These are phyloP conservation scores for Neofusicoccum ribis DNA, from an alignment of 2,329 filamentous ascomycete genomes.

Conservation along the genomic window DNA sequence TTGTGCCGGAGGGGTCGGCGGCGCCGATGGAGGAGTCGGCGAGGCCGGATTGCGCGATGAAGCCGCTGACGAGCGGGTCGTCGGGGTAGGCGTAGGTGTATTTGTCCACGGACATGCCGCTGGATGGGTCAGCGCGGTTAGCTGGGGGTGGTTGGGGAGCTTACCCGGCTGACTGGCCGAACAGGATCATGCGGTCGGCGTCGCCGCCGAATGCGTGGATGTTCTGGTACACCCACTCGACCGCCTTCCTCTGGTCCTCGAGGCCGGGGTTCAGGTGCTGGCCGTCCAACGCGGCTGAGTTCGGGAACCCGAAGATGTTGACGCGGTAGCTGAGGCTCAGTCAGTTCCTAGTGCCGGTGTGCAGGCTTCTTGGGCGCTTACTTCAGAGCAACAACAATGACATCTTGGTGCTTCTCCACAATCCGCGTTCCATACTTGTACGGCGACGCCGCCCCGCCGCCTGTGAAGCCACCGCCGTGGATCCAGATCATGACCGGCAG, in stretches of 20 bases:
- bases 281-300: slow-evolving; percentile 35
- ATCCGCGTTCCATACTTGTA: slow-evolving; percentile 38
- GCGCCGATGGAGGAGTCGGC: slow-evolving; percentile 34
- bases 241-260: slow-evolving; percentile 41
- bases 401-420: slow-evolving; percentile 39
- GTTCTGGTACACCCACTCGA: slow-evolving; percentile 42
- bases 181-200: slow-evolving; percentile 37
- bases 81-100: slow-evolving; percentile 50
- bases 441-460: slow-evolving; percentile 37
- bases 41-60: slow-evolving; percentile 49
- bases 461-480: slow-evolving; percentile 44
- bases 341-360: slow-evolving; percentile 36
- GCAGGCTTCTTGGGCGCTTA: slow-evolving; percentile 34
- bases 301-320: slow-evolving; percentile 39
- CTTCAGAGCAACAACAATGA: slow-evolving; percentile 47
- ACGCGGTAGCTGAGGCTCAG: slow-evolving; percentile 48
- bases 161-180: slow-evolving; percentile 47
- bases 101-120: slow-evolving; percentile 52
- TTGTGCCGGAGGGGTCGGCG: slow-evolving; percentile 30
- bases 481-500: slow-evolving; percentile 45
- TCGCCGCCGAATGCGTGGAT: slow-evolving; percentile 43
- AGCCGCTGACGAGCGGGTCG: slow-evolving; percentile 49
- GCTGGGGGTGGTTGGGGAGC: slow-evolving; percentile 33
- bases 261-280: slow-evolving; percentile 38
- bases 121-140: not conserved